These are phyloP conservation scores for Paspalum notatum DNA, from an alignment of 176 grass and related monocot genomes.

Conservation along the genomic window DNA sequence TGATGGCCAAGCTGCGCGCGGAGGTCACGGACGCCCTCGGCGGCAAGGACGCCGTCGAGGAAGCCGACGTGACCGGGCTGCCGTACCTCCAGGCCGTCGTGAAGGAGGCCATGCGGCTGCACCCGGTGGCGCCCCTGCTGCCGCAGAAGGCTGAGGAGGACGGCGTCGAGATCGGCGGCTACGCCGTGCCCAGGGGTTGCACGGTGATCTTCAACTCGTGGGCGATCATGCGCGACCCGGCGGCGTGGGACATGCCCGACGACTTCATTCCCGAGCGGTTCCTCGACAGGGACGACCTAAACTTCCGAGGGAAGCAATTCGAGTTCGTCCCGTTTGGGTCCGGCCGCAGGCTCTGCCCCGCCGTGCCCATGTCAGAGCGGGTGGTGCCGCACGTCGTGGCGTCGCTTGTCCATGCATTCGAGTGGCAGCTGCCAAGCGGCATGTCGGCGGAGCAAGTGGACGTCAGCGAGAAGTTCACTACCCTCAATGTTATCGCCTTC, in stretches of 20 bases:
- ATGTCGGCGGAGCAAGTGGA: background rate
- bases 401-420: background rate
- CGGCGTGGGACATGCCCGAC: background rate
- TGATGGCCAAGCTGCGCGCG: background rate
- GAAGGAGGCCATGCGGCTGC: background rate
- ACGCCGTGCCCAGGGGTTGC: background rate
- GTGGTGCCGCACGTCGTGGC: background rate
- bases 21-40: background rate
- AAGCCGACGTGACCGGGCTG: background rate
- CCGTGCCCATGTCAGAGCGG: background rate
- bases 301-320: background rate
- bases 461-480: background rate
- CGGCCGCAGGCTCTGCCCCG: background rate
- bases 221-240: background rate
- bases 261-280: background rate
- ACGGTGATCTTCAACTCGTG: background rate
- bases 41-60: background rate
- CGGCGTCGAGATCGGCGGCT: background rate
- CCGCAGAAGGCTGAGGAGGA: background rate
- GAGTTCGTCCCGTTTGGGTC: background rate
- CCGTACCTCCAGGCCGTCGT: background rate
- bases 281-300: background rate
- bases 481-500: background rate
- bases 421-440: background rate
- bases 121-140: background rate